These are phyloP conservation scores for Millerago galiae DNA, from an alignment of 805 yeast species.

Conservation along the genomic window DNA sequence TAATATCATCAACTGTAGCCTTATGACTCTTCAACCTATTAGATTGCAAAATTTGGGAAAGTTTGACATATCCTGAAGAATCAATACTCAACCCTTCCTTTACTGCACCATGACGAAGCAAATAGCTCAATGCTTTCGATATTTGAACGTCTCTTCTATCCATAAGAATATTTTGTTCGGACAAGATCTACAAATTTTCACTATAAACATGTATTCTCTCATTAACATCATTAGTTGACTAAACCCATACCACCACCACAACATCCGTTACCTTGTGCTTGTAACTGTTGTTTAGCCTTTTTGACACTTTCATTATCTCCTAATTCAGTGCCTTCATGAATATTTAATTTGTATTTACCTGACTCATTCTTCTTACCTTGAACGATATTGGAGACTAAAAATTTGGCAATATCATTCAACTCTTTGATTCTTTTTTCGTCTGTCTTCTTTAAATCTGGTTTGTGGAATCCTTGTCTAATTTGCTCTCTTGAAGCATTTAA, in stretches of 20 bases:
- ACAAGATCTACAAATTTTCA: neutral
- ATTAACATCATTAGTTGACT: slow-evolving; percentile 3
- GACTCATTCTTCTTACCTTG: slow-evolving; percentile 58
- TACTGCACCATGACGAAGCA: slow-evolving; percentile 82
- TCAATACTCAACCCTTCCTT: slow-evolving; percentile 63
- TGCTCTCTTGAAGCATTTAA: slow-evolving; percentile 54
- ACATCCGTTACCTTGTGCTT: slow-evolving; percentile 51
- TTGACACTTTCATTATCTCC: slow-evolving; percentile 86
- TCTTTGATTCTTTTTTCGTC: slow-evolving; percentile 45
- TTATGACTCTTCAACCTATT: slow-evolving; percentile 50
- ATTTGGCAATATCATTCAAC: slow-evolving; percentile 63
- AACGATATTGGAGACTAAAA: slow-evolving; percentile 72
- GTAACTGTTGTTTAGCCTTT: slow-evolving; percentile 38
- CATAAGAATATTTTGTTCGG: neutral
- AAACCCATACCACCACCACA: slow-evolving; percentile 41
- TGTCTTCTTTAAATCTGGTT: slow-evolving; percentile 42
- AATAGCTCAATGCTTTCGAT: slow-evolving; percentile 68
- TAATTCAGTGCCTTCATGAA: slow-evolving; percentile 77
- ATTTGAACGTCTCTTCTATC: slow-evolving; percentile 43
- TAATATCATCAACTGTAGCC: slow-evolving; percentile 51
- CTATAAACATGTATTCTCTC: neutral
- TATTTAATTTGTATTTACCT: slow-evolving; percentile 49
- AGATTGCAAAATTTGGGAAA: slow-evolving; percentile 48
- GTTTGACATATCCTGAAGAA: slow-evolving; percentile 54
- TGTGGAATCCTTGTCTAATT: slow-evolving; percentile 48